Conservation (phyloP, 108 stramenopile species). For the Discostella pseudostelligera region DNA sequence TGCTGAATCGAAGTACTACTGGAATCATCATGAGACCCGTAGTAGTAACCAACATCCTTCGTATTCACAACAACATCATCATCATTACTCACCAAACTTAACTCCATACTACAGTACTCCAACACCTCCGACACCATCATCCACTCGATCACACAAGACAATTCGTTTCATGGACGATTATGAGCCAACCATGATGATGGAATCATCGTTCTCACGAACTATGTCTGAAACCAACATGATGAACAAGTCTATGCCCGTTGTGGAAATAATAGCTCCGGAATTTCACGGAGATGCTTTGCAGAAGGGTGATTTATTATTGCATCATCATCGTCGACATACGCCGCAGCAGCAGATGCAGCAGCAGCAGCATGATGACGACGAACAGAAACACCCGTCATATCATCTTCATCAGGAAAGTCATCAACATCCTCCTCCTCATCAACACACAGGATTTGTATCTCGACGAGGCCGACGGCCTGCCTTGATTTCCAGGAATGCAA, state of each 20-base stretch:
- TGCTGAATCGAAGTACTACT: background rate
- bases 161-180: conserved; percentile 8
- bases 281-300: too few species aligned
- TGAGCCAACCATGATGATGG: background rate
- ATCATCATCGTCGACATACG: background rate
- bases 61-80: background rate
- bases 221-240: too few species aligned
- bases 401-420: background rate
- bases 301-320: background rate
- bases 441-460: background rate
- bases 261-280: too few species aligned
- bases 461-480: conserved; percentile 7
- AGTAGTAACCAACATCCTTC: background rate
- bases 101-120: background rate
- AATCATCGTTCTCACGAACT: background rate
- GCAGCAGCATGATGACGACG: background rate
- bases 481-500: conserved; percentile 3
- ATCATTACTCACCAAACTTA: background rate
- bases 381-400: background rate
- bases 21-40: background rate
- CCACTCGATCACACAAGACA: conserved; percentile 2
- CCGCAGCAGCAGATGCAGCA: background rate
- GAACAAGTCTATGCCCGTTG: too few species aligned
- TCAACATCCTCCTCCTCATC: background rate
- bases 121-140: background rate